Evolutionary conservation across 345 rosid species (phyloP).

Genomic region (Trapa bicornis): DNA sequence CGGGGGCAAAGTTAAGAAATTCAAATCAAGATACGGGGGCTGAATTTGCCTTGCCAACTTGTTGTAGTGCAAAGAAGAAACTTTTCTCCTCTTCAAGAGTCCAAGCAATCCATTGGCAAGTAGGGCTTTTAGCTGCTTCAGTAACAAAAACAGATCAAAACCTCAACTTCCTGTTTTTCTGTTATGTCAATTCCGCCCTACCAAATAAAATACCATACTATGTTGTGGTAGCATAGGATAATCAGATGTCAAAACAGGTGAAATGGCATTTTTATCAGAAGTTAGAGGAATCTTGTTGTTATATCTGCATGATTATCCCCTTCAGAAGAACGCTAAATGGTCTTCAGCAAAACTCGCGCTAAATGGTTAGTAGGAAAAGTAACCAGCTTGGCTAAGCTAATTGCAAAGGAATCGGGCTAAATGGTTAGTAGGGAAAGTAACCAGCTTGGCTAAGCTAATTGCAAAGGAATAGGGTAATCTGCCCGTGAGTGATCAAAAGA

Average conservation of each 20-base stretch:
- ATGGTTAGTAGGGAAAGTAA: not conserved
- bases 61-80: conserved; percentile 93
- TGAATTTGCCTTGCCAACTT: conserved; percentile 84
- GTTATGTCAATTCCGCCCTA: not conserved
- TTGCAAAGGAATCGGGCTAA: no score
- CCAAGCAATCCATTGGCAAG: conserved; percentile 99
- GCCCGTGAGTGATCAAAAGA: not conserved
- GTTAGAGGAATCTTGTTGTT: conserved; percentile 21
- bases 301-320: conserved; percentile 29
- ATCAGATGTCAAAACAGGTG: conserved; percentile 26
- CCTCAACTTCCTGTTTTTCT: conserved; percentile 3
- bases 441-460: conserved; percentile 5
- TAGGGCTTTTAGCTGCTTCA: conserved; percentile 63
- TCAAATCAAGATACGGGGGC: conserved; percentile 3
- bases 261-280: conserved; percentile 31
- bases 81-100: conserved; percentile 97
- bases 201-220: conserved; percentile 35
- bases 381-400: no score
- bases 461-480: not conserved
- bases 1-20: not conserved
- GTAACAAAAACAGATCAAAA: conserved; percentile 1
- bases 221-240: conserved; percentile 31
- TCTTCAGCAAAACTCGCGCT: not conserved
- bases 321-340: conserved; percentile 16
- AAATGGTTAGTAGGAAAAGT: not conserved